Evolutionary conservation across 805 yeast species (phyloP).

Genomic region (Starmerella vaccinii): DNA sequence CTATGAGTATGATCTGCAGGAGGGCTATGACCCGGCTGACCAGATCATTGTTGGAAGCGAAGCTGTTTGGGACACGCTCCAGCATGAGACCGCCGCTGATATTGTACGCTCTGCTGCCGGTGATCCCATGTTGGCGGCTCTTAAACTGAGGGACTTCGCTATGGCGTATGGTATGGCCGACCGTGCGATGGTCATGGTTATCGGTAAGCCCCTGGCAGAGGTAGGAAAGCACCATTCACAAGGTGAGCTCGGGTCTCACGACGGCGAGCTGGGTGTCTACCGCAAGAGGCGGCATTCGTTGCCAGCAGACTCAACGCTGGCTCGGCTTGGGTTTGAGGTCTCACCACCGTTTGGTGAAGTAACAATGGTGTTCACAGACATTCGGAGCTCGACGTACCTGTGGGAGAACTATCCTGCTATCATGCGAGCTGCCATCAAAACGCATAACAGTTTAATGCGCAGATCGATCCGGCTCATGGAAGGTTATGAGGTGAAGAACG

Average conservation of each 20-base stretch:
- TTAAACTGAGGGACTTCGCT: slow-evolving; percentile 85
- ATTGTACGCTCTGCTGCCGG: slow-evolving; percentile 64
- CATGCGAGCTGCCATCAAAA: slow-evolving; percentile 92
- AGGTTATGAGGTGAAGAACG: slow-evolving; percentile 97
- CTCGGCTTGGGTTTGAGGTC: slow-evolving; percentile 73
- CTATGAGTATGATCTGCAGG: slow-evolving; percentile 43
- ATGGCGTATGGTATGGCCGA: slow-evolving; percentile 81
- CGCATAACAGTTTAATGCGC: slow-evolving; percentile 90
- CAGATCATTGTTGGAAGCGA: slow-evolving; percentile 74
- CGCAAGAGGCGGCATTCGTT: slow-evolving; percentile 40
- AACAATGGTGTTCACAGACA: slow-evolving; percentile 96
- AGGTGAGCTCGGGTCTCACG: slow-evolving; percentile 5
- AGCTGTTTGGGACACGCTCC: slow-evolving; percentile 74
- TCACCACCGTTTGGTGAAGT: slow-evolving; percentile 90
- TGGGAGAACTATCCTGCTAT: slow-evolving; percentile 89
- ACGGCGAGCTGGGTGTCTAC: slow-evolving; percentile 5
- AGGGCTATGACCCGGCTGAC: slow-evolving; percentile 60
- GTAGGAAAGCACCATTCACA: slow-evolving; percentile 3
- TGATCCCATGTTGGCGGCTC: slow-evolving; percentile 86
- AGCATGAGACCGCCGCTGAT: slow-evolving; percentile 81
- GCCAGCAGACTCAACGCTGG: slow-evolving; percentile 65
- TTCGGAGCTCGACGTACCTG: slow-evolving; percentile 79
- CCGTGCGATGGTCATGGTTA: slow-evolving; percentile 69
- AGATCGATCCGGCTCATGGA: slow-evolving; percentile 85
- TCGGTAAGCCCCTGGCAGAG: slow-evolving; percentile 24